Conservation (phyloP, 352 stramenopile genomes). For the Globisporangium orthogonon region DNA sequence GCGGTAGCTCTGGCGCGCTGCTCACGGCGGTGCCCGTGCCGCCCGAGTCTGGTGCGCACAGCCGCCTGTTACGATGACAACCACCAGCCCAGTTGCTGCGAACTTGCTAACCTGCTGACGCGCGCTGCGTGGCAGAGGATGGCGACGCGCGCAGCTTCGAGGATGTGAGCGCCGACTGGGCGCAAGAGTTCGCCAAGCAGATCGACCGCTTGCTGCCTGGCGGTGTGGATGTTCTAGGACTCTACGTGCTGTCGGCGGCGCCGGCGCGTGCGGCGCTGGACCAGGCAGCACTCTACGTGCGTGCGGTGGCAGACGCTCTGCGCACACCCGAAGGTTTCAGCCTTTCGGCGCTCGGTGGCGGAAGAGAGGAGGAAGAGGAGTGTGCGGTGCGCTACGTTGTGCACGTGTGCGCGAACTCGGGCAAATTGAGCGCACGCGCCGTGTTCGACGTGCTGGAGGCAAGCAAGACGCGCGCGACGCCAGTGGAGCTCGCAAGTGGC, state of each 20-base stretch:
- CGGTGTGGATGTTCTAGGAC: conserved; percentile 38
- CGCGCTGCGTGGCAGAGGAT: conserved; percentile 12
- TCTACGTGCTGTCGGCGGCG: conserved; percentile 46
- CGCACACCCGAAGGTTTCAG: conserved; percentile 13
- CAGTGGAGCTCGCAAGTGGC: conserved; percentile 19
- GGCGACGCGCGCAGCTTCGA: conserved; percentile 26
- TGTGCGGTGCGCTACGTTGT: conserved; percentile 27
- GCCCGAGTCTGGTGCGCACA: conserved; percentile 26
- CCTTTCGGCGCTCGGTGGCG: neutral
- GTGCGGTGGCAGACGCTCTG: conserved; percentile 34
- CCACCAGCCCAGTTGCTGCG: too few species aligned
- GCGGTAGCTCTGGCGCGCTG: conserved; percentile 23
- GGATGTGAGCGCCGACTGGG: conserved; percentile 61
- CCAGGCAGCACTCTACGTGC: conserved; percentile 43
- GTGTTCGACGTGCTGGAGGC: conserved; percentile 31
- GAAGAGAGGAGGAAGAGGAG: conserved; percentile 7
- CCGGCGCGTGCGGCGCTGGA: conserved; percentile 19
- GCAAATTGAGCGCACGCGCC: conserved; percentile 12
- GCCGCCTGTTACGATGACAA: neutral
- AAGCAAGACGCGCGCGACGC: conserved; percentile 19
- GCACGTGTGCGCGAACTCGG: conserved; percentile 24
- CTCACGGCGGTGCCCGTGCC: conserved; percentile 45
- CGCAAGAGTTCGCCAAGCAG: conserved; percentile 57
- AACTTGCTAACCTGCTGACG: neutral
- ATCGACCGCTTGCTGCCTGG: conserved; percentile 60